Base-by-base conservation (phyloP, 1,284 basidiomycete genomes). In the Microstroma glucosiphilum region DNA sequence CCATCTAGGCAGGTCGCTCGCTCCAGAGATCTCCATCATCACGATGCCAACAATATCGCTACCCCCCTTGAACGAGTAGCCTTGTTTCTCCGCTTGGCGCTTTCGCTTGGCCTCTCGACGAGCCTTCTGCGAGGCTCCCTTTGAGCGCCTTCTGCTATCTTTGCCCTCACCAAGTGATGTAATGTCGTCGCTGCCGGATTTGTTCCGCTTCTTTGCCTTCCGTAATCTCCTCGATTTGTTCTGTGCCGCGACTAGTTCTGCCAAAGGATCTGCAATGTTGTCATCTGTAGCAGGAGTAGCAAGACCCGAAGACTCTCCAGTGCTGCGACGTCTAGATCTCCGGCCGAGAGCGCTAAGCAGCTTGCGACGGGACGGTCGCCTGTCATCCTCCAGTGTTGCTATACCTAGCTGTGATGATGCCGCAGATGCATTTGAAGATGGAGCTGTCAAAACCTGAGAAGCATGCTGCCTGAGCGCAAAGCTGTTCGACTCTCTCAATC, bases 41-140 rank as follows among this genome's bases (percentile, higher is more conserved):
- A 96, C 92, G 64, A 98, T 92, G 1, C 96, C 94, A 1, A 96
- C 82, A 53, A 96, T 88, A 74, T 96, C 92, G 62, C 86, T 84
- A 21, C 77, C 83, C 1, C 86, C 83, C 42, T 85, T 85, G 71
- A 91, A 86, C 72, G 69, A 61, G 56, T 65, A 76, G 13, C 71
- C 69, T 37, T 58, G 21, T 7, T 49, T 19, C 15, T 48, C 17
- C 15, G 17, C 17, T 17, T 21, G 43, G 17, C 43, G 43, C 43
- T 17, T 3, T 21, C 21, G 43, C 43, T 48, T 48, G 43, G 43
- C 43, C 13, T 48, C 43, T 48, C 13, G 43, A 12, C 43, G 43
- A 17, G 21, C 21, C 12, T 48, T 17, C 21, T 21, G 43, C 30
- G 30, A 37, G 30, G 30, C 3, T 3, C 30, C 30, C 43, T 21